phyloP scores from a whole-genome alignment of 345 rosid species.

The Populus davidiana region DNA sequence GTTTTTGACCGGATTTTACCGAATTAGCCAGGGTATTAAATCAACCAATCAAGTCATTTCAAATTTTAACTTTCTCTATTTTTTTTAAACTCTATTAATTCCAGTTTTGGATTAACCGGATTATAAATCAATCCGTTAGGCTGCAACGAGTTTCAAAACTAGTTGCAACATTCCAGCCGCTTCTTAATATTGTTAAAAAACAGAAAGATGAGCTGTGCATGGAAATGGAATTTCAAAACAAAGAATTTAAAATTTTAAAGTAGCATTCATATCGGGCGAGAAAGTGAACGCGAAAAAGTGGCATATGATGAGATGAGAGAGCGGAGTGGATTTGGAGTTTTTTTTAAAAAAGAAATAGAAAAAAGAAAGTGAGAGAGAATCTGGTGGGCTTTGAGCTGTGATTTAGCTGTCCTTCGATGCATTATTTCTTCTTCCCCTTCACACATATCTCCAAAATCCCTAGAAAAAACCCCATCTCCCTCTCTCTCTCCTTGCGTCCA shows the following conservation, averaged over 20 bases:
- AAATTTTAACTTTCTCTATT: too few species aligned
- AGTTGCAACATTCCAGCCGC: too few species aligned
- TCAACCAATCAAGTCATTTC: too few species aligned
- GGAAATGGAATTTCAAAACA: constrained; percentile 1
- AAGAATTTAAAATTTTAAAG: constrained; percentile 21
- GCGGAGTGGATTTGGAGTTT: neutral
- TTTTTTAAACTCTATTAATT: too few species aligned
- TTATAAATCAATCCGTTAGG: accelerated
- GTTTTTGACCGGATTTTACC: too few species aligned
- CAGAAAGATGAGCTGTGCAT: too few species aligned
- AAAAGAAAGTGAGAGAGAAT: constrained; percentile 32
- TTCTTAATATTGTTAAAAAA: too few species aligned
- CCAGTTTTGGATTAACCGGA: accelerated
- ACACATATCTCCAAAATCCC: constrained; percentile 36
- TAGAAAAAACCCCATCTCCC: constrained; percentile 28
- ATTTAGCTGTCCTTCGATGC: constrained; percentile 62
- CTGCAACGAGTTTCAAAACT: accelerated
- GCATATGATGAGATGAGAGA: neutral
- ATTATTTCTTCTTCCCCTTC: constrained; percentile 28
- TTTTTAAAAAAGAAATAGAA: neutral
- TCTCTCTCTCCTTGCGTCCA: neutral
- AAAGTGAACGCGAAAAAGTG: neutral
- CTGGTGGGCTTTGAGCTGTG: constrained; percentile 83
- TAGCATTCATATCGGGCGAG: neutral
- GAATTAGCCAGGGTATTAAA: accelerated